Evolutionary conservation across 257 asterid genomes (phyloP).

Genomic region (Solanum infundibuliforme): DNA sequence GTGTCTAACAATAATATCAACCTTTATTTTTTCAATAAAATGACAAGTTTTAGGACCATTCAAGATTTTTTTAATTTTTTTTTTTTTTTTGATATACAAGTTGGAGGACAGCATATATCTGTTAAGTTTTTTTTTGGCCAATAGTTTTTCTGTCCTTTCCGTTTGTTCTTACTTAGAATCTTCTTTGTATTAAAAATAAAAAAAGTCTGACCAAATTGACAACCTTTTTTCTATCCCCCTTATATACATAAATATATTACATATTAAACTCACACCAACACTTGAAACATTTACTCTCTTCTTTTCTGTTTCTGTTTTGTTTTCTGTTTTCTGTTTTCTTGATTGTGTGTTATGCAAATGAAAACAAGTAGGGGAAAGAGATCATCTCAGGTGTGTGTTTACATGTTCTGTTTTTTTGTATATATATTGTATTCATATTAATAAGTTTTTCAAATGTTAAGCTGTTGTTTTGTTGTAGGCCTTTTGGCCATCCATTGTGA

Average conservation of each 20-base stretch:
- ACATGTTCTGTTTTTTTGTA: not conserved
- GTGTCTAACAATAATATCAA: slow-evolving; percentile 17
- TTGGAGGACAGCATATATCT: slow-evolving; percentile 46
- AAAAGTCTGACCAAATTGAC: slow-evolving; percentile 17
- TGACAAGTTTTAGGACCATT: slow-evolving; percentile 45
- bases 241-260: not conserved
- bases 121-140: slow-evolving; percentile 29
- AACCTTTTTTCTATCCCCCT: not conserved
- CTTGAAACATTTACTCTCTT: slow-evolving; percentile 11
- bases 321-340: not conserved
- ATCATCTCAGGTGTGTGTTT: slow-evolving; percentile 44
- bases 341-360: slow-evolving; percentile 20
- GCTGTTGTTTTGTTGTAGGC: slow-evolving; percentile 21
- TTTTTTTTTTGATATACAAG: slow-evolving; percentile 19
- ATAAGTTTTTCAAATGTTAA: not conserved
- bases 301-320: not conserved
- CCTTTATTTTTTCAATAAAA: slow-evolving; percentile 22
- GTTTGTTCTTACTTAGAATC: slow-evolving; percentile 40
- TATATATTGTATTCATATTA: not conserved
- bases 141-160: slow-evolving; percentile 47
- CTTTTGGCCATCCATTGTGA: slow-evolving; percentile 87
- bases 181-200: slow-evolving; percentile 27
- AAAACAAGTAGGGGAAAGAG: slow-evolving; percentile 40
- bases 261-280: slow-evolving; percentile 14
- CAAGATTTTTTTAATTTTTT: not conserved